Base-by-base conservation (phyloP, 331 rosid species). In the Acacia pycnantha region DNA sequence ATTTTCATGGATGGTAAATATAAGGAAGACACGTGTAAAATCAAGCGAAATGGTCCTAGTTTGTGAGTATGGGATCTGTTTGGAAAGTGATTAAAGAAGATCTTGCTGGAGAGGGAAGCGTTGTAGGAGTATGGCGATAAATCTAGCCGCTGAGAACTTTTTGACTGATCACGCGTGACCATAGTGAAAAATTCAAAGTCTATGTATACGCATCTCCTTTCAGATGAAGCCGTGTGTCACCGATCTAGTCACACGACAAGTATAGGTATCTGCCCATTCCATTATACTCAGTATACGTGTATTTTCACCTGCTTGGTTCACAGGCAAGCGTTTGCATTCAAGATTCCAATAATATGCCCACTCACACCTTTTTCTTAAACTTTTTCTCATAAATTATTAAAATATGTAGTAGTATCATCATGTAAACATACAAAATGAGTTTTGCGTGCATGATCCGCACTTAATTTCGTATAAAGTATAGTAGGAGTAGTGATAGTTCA, bases 111-210 rank as follows among this genome's bases (percentile, higher is more conserved):
- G 22, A 35, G n/a, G 12, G 1, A 53, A 21, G 58, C 61, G 85
- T 62, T 89, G 89, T 89, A 87, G 9, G n/a, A 54, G 61, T 54
- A 2, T 54, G 88, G 94, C 90, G 88, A 29, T 87, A 16, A 54
- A 54, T 54, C 59, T 53, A 53, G 59, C 58, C 6, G 27, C 4
- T 58, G 27, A 58, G 31, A 79, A 54, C 87, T 87, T 93, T 86
- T 73, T 89, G 90, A 87, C 87, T 82, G 14, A 62, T 78, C 92
- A 84, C 92, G 97, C 92, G 84, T 81, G 74, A 83, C 67, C 82
- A 27, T 80, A 40, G 77, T 66, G 85, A 19, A 82, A 75, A 27
- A 82, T 83, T 83, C 84, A 76, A 82, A 82, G 70, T 61, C 22
- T 27, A 59, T 5, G 22, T 51, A 21, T 15, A 15, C 1, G 6